Evolutionary conservation across 1,139 yeast species (phyloP).

Genomic region (Scheffersomyces titani): DNA sequence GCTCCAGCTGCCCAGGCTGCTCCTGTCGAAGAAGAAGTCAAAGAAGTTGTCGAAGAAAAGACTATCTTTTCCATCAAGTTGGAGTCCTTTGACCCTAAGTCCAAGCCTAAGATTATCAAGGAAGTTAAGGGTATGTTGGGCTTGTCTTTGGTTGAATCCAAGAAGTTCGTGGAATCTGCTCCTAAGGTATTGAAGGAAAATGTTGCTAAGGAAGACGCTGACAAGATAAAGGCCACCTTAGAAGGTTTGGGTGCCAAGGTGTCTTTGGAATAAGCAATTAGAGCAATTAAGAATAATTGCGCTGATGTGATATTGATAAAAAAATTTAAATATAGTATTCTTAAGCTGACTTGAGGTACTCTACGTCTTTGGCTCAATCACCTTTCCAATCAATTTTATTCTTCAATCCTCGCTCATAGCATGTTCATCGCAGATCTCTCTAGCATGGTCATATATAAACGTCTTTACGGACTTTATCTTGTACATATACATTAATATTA

Average conservation of each 20-base stretch:
- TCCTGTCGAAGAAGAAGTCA: slow-evolving; percentile 72
- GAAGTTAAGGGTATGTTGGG: slow-evolving; percentile 93
- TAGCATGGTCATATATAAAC: not conserved
- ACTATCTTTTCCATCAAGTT: slow-evolving; percentile 90
- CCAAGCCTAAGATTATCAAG: slow-evolving; percentile 96
- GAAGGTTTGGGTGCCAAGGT: slow-evolving; percentile 97
- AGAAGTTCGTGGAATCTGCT: slow-evolving; percentile 96
- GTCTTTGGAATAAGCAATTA: slow-evolving; percentile 63
- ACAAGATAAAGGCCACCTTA: slow-evolving; percentile 86
- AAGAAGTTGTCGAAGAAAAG: slow-evolving; percentile 86
- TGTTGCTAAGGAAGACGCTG: slow-evolving; percentile 87
- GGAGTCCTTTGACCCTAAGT: slow-evolving; percentile 90
- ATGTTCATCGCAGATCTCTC: not conserved
- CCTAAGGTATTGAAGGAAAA: slow-evolving; percentile 90
- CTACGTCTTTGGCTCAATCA: not conserved
- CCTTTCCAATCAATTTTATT: not conserved
- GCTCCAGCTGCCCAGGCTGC: slow-evolving; percentile 71
- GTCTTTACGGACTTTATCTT: slow-evolving; percentile 7
- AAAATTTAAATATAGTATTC: too few species aligned
- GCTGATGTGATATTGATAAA: not conserved
- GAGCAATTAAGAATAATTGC: not conserved
- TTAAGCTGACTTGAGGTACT: not conserved
- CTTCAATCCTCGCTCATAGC: not conserved
- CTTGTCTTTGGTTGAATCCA: slow-evolving; percentile 91
- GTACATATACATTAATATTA: slow-evolving; percentile 16